Base-by-base conservation (phyloP, 106 monocot species). In the Hemerocallis citrina region DNA sequence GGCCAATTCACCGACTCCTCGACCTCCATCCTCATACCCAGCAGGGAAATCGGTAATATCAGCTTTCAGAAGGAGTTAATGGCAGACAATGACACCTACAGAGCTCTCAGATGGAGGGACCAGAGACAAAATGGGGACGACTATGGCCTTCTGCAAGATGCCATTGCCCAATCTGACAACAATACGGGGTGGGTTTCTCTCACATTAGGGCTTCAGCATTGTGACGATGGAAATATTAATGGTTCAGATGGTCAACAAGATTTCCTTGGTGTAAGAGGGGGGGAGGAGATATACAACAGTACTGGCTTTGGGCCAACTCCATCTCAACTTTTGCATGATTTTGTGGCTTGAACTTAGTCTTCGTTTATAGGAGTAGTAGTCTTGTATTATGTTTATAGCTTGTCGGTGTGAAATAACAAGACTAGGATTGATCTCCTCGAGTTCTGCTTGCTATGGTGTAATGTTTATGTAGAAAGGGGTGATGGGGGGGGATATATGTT, bases 261-360 rank as follows among this genome's bases (percentile, higher is more conserved):
- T 13, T 75, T 83, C 29, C 19, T 69, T 14, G 52, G 69, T 2
- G 37, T 77, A 40, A 62, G 84, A 57, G 55, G 55, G 32, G 55
- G 55, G 32, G 77, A 81, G 7, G 79, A 84, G 36, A 77, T 77
- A 14, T 69, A 79, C 9, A 80, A 73, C 69, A 77, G 54, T 22
- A 7, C 65, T 30, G 55, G 63, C 42, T 70, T 74, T 45, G 70
- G 72, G 30, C 77, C 79, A 34, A 78, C 68, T 10, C 57, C 96
- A 5, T 74, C 89, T 1, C 81, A 98, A 8, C 69, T 87, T 31
- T 65, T 91, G 60, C 95, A 84, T 69, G 95, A 96, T 96, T 96
- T 90, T 77, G 95, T 87, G 54, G 90, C 79, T 55, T 96, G 80
- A 79, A 59, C 67, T 28, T 55, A n/a, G n/a, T 74, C 25, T 42